A percentile compares a stretch with the other conserved stretches of the same genome.
These are phyloP conservation scores for Arthrobotrys megalospora DNA, from an alignment of 2,329 filamentous ascomycete species.

Conservation along the genomic window DNA sequence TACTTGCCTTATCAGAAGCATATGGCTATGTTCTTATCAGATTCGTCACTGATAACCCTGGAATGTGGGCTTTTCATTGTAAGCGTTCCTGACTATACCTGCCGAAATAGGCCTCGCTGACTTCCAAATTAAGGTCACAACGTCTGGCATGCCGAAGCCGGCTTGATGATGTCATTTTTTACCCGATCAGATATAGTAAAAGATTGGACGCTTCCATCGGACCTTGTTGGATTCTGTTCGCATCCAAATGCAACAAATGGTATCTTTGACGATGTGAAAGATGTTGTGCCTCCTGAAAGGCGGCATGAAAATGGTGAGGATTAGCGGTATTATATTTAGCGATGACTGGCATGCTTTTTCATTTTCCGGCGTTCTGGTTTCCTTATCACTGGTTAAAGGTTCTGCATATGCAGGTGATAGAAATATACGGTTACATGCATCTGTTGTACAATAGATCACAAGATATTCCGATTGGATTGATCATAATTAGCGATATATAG, in stretches of 20 bases:
- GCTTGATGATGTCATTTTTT: constrained; percentile 75
- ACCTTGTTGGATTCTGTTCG: constrained; percentile 70
- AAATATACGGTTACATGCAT: constrained; percentile 15
- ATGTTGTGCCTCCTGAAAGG: constrained; percentile 47
- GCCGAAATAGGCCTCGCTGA: constrained; percentile 5
- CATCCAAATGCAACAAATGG: constrained; percentile 55
- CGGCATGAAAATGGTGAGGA: constrained; percentile 54
- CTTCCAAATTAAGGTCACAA: constrained; percentile 68
- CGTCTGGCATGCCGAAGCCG: constrained; percentile 74
- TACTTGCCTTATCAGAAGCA: constrained; percentile 67
- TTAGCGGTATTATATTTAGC: background rate
- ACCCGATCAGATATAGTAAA: constrained; percentile 70
- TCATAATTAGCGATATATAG: background rate
- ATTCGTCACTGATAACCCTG: constrained; percentile 74
- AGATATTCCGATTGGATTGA: constrained; percentile 26
- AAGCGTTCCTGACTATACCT: constrained; percentile 9
- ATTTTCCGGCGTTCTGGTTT: constrained; percentile 2
- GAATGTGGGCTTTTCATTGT: constrained; percentile 74
- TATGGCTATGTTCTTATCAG: constrained; percentile 73
- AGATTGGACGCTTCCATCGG: constrained; percentile 69
- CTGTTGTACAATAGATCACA: constrained; percentile 11
- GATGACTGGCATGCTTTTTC: background rate
- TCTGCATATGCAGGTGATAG: constrained; percentile 6
- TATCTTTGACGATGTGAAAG: constrained; percentile 47
- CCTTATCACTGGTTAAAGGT: constrained; percentile 4